phyloP scores from a whole-genome alignment of 306 rosid genomes.

The Castanea crenata region DNA sequence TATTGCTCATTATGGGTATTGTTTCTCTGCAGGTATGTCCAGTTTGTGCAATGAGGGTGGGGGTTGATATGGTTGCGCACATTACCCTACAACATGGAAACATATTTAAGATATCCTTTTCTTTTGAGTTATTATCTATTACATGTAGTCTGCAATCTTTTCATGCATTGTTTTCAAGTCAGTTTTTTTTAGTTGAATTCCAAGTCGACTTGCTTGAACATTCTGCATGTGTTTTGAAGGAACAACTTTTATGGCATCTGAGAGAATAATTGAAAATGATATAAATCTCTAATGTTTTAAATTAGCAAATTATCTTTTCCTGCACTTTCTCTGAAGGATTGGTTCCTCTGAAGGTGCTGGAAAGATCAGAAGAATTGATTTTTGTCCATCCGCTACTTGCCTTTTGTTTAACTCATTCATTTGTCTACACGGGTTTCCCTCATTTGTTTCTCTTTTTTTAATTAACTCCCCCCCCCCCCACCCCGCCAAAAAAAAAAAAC shows the following conservation, averaged over 20 bases:
- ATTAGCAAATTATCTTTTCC: background rate
- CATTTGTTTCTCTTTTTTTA: background rate
- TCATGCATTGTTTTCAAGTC: conserved; percentile 3
- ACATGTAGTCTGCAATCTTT: background rate
- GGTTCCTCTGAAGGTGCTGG: background rate
- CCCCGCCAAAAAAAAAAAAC: background rate
- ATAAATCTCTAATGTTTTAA: background rate
- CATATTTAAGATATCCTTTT: conserved; percentile 93
- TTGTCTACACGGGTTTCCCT: background rate
- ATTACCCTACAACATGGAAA: conserved; percentile 92
- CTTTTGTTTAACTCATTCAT: background rate
- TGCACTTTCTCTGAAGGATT: background rate
- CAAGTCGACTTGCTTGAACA: conserved; percentile 3
- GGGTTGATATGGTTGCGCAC: conserved; percentile 97
- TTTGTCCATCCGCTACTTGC: background rate
- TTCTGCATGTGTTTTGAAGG: background rate
- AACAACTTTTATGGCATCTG: background rate
- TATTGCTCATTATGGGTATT: conserved; percentile 15
- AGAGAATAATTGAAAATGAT: background rate
- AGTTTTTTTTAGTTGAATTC: conserved; percentile 5
- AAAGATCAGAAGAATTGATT: background rate
- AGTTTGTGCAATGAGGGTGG: conserved; percentile 90
- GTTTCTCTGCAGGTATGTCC: conserved; percentile 80
- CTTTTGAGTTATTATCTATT: conserved; percentile 9
- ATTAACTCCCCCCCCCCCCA: too few species aligned